Evolutionary conservation across 2,329 filamentous ascomycete species (phyloP).

Genomic region (Colletotrichum sidae): DNA sequence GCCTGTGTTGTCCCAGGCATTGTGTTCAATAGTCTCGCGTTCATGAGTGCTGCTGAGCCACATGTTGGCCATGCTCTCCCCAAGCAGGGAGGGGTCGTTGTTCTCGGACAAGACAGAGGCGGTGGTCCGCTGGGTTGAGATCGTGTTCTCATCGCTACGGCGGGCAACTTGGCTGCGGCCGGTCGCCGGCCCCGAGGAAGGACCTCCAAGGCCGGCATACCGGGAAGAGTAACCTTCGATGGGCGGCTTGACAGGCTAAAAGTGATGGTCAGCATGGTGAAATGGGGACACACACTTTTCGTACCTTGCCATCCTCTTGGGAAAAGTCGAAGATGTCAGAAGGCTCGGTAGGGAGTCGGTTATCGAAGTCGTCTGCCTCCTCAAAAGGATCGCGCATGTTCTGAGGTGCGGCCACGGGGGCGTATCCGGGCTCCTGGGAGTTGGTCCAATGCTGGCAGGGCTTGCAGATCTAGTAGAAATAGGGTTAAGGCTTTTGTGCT

Average conservation of each 20-base stretch:
- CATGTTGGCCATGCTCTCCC: background rate
- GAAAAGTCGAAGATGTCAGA: constrained; percentile 27
- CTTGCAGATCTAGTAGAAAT: constrained; percentile 45
- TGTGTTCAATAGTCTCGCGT: background rate
- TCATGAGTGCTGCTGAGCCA: constrained; percentile 16
- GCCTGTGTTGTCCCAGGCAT: constrained; percentile 47
- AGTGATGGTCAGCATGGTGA: background rate
- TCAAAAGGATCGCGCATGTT: constrained; percentile 19
- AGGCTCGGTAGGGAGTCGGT: constrained; percentile 18
- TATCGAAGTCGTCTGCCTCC: constrained; percentile 13
- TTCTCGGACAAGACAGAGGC: background rate
- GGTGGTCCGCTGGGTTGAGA: background rate
- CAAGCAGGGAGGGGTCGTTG: background rate
- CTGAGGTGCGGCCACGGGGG: constrained; percentile 28
- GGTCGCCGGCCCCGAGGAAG: constrained; percentile 1
- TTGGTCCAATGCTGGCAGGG: constrained; percentile 51
- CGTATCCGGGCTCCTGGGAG: constrained; percentile 47
- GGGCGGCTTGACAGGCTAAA: constrained; percentile 28
- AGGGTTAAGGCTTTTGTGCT: background rate
- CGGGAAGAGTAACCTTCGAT: constrained; percentile 7
- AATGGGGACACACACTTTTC: background rate
- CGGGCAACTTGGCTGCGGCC: background rate
- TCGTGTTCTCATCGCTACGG: background rate
- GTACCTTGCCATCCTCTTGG: constrained; percentile 16
- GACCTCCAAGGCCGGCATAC: background rate